Base-by-base conservation (phyloP, 306 rosid genomes). In the Quercus mongolica region DNA sequence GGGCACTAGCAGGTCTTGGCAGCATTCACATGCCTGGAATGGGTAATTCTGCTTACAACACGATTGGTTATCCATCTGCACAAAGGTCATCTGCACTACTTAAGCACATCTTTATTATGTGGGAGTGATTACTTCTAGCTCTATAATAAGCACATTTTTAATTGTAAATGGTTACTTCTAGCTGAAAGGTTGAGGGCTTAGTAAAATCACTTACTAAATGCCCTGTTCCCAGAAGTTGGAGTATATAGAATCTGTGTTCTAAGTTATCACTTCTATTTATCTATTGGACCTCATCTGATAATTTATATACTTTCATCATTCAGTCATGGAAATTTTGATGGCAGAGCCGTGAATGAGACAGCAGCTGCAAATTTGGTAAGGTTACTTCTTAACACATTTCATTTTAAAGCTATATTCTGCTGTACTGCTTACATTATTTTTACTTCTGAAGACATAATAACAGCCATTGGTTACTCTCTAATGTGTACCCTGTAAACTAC, bases 31-130 rank as follows among this genome's bases (percentile, higher is more conserved):
- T 91, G 92, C 94, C 97, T 89, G 99, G 99, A 90, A 89, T 95
- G 91, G 91, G 89, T 91, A 94, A 91, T 92, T 89, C 95, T 80
- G 94, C 97, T 90, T 88, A 88, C 99, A 88, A 91, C 97, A 91
- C 87, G 90, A 88, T 87, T 95, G 99, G 96, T 95, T 95, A 91
- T 93, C 90, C 97, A 91, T 74, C 99, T 90, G 89, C 98, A 93
- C 97, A 88, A 91, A 95, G 99, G 98, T 95, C 98, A 87, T 93
- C 94, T 92, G 99, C 98, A 95, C 98, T 90, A 91, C 99, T 92
- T 90, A 78, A 87, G 91, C 95, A 92, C 99, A 89, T 46, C 57
- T 86, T 85, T 89, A 69, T 86, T 85, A 87, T 81, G 83, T 80
- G 86, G 89, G 87, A 88, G 86, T 82, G 89, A 81, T 76, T 86